A percentile compares a stretch with the other conserved stretches of the same genome.
phyloP scores from a whole-genome alignment of 306 rosid genomes.

The barrel medic (Medicago truncatula) region MtrunA17r5.0-ANR NC_053044.1:45499501-45500000 shows the following conservation, averaged over 20 bases:
- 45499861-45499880: constrained; percentile 91
- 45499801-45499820: constrained; percentile 10
- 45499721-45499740: not conserved
- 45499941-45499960: constrained; percentile 88
- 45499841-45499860: constrained; percentile 62
- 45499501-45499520: constrained; percentile 89
- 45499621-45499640: not conserved
- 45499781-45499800: not conserved
- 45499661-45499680: not conserved
- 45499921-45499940: constrained; percentile 92
- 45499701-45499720: no score
- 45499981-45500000: not conserved
- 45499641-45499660: not conserved
- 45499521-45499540: constrained; percentile 93
- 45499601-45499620: not conserved
- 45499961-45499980: constrained; percentile 30
- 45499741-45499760: no score
- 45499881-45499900: constrained; percentile 95
- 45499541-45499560: constrained; percentile 59
- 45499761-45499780: no score
- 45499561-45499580: not conserved
- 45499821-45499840: constrained; percentile 34
- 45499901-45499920: constrained; percentile 99
- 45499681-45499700: not conserved
- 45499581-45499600: constrained; percentile 10